Percentiles rank a stretch among this genome's conserved stretches.
Conservation (phyloP, 306 rosid species). For the Ormosia semicastrata region DNA sequence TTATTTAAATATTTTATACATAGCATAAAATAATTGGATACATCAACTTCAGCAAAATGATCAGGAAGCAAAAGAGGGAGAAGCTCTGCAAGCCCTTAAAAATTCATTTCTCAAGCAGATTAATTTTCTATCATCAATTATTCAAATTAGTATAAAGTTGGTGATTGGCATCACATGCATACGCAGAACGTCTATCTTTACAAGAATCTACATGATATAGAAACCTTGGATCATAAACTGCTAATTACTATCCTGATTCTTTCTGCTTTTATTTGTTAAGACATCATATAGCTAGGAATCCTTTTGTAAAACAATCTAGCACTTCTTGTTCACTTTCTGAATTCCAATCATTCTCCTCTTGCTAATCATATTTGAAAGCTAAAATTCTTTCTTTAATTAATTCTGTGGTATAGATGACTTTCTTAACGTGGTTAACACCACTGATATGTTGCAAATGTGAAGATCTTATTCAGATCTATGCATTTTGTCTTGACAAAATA, state of each 20-base stretch:
- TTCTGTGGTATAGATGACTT: background rate
- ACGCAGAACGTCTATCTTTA: background rate
- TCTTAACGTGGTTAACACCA: background rate
- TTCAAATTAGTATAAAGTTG: background rate
- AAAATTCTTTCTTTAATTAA: background rate
- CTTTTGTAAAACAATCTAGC: background rate
- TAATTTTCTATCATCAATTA: background rate
- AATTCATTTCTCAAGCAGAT: background rate
- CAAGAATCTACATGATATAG: background rate
- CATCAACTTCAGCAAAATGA: background rate
- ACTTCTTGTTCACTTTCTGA: background rate
- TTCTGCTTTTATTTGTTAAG: background rate
- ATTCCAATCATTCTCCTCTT: background rate
- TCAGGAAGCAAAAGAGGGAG: background rate
- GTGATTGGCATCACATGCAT: background rate
- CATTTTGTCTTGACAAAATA: background rate
- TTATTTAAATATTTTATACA: too few relatives aligned
- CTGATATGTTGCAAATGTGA: background rate
- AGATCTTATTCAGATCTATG: background rate
- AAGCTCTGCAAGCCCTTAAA: background rate
- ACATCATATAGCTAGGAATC: background rate
- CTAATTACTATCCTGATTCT: background rate
- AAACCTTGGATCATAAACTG: background rate
- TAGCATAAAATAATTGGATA: background rate
- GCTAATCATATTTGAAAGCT: conserved; percentile 11